A percentile compares a stretch with the other conserved stretches of the same genome.
Conservation (phyloP, 441 rosid genomes). For the Bocquillonia castaneifolia region DNA sequence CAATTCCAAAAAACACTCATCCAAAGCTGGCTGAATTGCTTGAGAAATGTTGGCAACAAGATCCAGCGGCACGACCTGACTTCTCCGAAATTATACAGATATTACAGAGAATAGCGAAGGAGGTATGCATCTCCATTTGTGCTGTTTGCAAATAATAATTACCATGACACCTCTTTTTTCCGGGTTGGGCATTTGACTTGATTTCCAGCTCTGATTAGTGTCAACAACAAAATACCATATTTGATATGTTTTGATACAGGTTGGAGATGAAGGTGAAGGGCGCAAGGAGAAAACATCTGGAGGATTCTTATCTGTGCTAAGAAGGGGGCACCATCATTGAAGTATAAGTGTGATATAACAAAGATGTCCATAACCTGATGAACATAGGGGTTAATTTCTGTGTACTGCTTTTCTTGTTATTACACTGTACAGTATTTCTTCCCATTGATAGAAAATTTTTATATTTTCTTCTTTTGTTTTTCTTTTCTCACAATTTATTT, state of each 20-base stretch:
- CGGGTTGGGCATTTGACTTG: background rate
- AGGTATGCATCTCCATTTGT: constrained; percentile 37
- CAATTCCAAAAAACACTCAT: constrained; percentile 63
- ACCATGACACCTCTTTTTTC: background rate
- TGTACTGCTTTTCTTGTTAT: constrained; percentile 9
- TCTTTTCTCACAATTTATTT: constrained; percentile 5
- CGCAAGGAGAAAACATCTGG: constrained; percentile 66
- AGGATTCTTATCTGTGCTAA: constrained; percentile 74
- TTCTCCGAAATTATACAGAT: constrained; percentile 65
- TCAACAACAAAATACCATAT: background rate
- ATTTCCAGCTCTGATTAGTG: background rate
- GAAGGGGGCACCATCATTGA: constrained; percentile 66
- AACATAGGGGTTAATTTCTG: constrained; percentile 10
- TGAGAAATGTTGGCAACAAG: constrained; percentile 89
- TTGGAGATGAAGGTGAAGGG: constrained; percentile 62
- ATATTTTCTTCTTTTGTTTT: background rate
- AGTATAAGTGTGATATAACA: constrained; percentile 9
- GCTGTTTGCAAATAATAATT: background rate
- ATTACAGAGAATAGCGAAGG: constrained; percentile 54
- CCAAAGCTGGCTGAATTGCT: constrained; percentile 69
- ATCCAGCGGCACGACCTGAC: constrained; percentile 69
- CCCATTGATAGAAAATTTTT: constrained; percentile 7
- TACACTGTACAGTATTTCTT: constrained; percentile 29
- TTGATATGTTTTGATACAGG: constrained; percentile 33
- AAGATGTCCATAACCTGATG: constrained; percentile 20